Conservation (phyloP, 495 filamentous ascomycete genomes). For the Chaetomidium leptoderma region DNA sequence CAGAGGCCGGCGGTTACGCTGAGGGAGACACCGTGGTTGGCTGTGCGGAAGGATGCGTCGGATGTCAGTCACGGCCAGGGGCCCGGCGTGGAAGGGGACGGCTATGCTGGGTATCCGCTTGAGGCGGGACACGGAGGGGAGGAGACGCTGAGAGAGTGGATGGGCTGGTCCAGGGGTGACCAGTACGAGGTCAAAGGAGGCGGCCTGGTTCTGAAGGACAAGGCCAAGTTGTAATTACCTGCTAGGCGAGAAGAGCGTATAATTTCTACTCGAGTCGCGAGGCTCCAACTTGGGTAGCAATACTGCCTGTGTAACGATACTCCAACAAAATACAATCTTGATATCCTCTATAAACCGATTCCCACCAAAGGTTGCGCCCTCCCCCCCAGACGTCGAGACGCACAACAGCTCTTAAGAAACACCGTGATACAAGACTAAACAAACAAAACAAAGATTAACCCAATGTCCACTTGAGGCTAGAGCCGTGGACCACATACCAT, state of each 20-base stretch:
- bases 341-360: conserved; percentile 6
- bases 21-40: conserved; percentile 56
- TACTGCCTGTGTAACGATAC: neutral
- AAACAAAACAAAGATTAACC: too few species aligned
- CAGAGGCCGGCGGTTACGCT: conserved; percentile 73
- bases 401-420: too few species aligned
- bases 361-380: too few species aligned
- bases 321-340: neutral
- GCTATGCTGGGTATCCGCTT: conserved; percentile 59
- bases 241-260: too few species aligned
- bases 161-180: conserved; percentile 67
- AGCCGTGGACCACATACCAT: neutral
- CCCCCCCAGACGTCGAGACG: too few species aligned
- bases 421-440: too few species aligned
- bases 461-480: neutral
- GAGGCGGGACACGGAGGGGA: conserved; percentile 66
- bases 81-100: conserved; percentile 49
- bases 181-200: conserved; percentile 64
- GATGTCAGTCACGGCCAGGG: conserved; percentile 46
- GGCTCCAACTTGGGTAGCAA: too few species aligned
- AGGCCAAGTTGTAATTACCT: conserved; percentile 47
- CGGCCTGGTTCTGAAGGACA: conserved; percentile 49
- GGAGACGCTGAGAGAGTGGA: conserved; percentile 66
- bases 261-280: too few species aligned
- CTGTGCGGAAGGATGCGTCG: conserved; percentile 40